phyloP scores from a whole-genome alignment of 345 rosid genomes.

The Linum usitatissimum region DNA sequence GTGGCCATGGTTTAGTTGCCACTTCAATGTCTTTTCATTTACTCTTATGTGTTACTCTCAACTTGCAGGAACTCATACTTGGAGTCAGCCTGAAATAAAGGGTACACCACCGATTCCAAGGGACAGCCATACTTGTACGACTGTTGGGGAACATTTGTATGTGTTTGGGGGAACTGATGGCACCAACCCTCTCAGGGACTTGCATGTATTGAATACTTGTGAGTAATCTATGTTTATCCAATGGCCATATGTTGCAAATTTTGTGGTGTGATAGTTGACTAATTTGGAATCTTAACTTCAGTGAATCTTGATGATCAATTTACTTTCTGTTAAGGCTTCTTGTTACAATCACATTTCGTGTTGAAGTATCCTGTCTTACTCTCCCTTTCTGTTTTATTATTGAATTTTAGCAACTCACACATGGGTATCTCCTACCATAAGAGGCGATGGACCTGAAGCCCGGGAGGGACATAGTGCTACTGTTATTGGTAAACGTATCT shows the following conservation, averaged over 20 bases:
- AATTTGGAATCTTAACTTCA: not conserved
- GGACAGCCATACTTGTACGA: constrained; percentile 89
- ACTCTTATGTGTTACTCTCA: not conserved
- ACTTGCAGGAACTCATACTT: constrained; percentile 57
- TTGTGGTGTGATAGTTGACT: not conserved
- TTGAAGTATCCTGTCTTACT: not conserved
- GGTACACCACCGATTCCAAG: constrained; percentile 74
- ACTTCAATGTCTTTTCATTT: no score
- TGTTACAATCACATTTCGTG: not conserved
- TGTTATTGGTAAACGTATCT: constrained; percentile 78
- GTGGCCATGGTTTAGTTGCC: no score
- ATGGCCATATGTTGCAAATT: not conserved
- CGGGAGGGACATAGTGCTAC: constrained; percentile 96
- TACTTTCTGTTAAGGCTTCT: not conserved
- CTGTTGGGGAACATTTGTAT: constrained; percentile 57
- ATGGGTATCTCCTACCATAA: constrained; percentile 76
- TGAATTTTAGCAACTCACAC: constrained; percentile 58
- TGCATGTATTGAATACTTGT: constrained; percentile 78
- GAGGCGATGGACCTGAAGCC: constrained; percentile 89
- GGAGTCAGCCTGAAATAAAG: constrained; percentile 67
- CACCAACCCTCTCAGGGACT: constrained; percentile 60
- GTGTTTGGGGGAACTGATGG: constrained; percentile 99
- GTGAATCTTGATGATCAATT: not conserved
- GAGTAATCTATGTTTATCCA: constrained; percentile 17
- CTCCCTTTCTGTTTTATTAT: not conserved